phyloP scores from a whole-genome alignment of 495 filamentous ascomycete genomes.

The Thermothielavioides terrestris region DNA sequence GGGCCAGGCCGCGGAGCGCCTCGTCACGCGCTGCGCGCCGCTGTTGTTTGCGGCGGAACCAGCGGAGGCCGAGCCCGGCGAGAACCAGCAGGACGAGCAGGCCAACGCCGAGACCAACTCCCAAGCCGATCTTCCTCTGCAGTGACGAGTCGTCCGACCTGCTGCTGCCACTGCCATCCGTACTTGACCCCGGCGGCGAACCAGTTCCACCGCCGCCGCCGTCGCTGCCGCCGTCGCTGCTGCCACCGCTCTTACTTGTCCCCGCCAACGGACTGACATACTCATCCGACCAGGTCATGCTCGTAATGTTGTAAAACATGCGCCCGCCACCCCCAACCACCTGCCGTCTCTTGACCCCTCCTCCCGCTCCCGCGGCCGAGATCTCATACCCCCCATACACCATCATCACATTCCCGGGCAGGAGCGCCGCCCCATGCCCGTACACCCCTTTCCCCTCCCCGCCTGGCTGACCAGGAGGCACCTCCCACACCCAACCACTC shows the following conservation, averaged over 20 bases:
- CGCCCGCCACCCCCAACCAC: constrained; percentile 28
- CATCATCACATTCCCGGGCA: constrained; percentile 87
- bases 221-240: neutral
- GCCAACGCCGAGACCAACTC: constrained; percentile 65
- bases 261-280: constrained; percentile 44
- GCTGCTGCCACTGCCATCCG: neutral
- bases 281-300: constrained; percentile 56
- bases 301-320: constrained; percentile 75
- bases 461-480: constrained; percentile 49
- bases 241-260: neutral
- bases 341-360: constrained; percentile 19
- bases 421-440: constrained; percentile 75
- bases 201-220: neutral
- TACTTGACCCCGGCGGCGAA: neutral
- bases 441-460: constrained; percentile 53
- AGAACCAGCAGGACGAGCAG: constrained; percentile 44
- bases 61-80: constrained; percentile 14
- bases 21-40: constrained; percentile 29
- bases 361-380: neutral
- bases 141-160: neutral
- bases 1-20: constrained; percentile 31
- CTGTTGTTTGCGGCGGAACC: constrained; percentile 50
- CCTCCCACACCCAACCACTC: constrained; percentile 68
- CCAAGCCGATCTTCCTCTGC: constrained; percentile 37
- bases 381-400: constrained; percentile 74